phyloP scores from a whole-genome alignment of 2,329 filamentous ascomycete genomes.

The Penicillium thymicola region DNA sequence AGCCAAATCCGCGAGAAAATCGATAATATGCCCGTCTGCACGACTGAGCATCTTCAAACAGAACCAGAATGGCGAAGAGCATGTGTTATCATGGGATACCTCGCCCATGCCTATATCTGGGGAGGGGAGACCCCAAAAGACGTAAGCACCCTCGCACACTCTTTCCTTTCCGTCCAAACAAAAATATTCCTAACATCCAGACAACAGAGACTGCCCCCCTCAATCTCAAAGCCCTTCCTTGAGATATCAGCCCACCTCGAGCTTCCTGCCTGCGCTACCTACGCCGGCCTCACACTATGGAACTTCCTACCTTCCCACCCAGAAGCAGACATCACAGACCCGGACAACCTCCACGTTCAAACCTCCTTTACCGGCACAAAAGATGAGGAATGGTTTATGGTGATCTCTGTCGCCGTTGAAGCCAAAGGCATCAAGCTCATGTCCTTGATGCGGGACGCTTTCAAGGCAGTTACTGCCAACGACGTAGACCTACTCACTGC shows the following conservation, averaged over 20 bases:
- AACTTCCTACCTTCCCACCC: slow-evolving; percentile 30
- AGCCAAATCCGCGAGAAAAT: slow-evolving; percentile 72
- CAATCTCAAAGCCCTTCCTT: slow-evolving; percentile 37
- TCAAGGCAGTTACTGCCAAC: slow-evolving; percentile 43
- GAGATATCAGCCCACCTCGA: slow-evolving; percentile 37
- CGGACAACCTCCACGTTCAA: slow-evolving; percentile 34
- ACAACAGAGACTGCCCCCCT: slow-evolving; percentile 35
- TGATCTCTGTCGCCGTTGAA: slow-evolving; percentile 53
- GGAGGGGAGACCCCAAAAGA: slow-evolving; percentile 68
- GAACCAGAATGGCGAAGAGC: slow-evolving; percentile 86
- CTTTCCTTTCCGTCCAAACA: background rate
- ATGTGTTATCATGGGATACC: slow-evolving; percentile 70
- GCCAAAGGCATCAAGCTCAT: slow-evolving; percentile 49
- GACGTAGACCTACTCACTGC: slow-evolving; percentile 38
- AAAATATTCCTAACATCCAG: background rate
- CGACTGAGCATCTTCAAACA: slow-evolving; percentile 69
- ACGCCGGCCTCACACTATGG: slow-evolving; percentile 42
- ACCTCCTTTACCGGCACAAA: slow-evolving; percentile 40
- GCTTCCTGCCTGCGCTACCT: slow-evolving; percentile 44
- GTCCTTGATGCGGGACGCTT: slow-evolving; percentile 46
- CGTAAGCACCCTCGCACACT: slow-evolving; percentile 41
- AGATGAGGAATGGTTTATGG: slow-evolving; percentile 49
- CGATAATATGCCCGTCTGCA: slow-evolving; percentile 73
- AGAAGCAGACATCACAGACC: slow-evolving; percentile 34
- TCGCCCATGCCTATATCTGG: slow-evolving; percentile 83